Evolutionary conservation across 805 yeast species (phyloP).

Genomic region (Saturnispora sekii): DNA sequence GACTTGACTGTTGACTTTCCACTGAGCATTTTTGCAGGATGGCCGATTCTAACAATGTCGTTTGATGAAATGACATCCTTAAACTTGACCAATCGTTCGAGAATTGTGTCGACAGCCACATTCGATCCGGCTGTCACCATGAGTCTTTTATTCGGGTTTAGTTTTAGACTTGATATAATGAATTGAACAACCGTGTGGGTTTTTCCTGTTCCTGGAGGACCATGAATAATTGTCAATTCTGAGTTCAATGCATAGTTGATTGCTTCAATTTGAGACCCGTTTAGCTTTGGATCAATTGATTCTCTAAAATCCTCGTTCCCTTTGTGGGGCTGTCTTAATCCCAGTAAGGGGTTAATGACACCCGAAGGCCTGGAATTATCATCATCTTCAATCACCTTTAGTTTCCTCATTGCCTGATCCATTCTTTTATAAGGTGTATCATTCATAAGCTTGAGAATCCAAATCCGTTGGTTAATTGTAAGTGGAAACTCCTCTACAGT

Average conservation of each 20-base stretch:
- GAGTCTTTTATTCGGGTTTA: slow-evolving; percentile 33
- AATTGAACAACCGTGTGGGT: slow-evolving; percentile 80
- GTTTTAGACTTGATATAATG: slow-evolving; percentile 53
- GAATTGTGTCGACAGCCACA: slow-evolving; percentile 81
- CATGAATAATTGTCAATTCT: slow-evolving; percentile 50
- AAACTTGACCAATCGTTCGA: slow-evolving; percentile 51
- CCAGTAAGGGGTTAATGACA: slow-evolving; percentile 40
- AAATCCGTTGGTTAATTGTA: slow-evolving; percentile 28
- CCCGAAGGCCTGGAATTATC: slow-evolving; percentile 24
- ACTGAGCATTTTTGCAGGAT: slow-evolving; percentile 72
- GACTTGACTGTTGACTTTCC: neutral
- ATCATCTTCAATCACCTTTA: slow-evolving; percentile 34
- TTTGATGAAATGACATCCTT: slow-evolving; percentile 25
- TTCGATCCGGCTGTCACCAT: slow-evolving; percentile 93
- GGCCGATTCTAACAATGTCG: slow-evolving; percentile 75
- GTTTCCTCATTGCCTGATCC: slow-evolving; percentile 64
- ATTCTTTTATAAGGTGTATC: slow-evolving; percentile 68
- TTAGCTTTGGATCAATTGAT: slow-evolving; percentile 39
- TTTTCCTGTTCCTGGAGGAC: slow-evolving; percentile 80
- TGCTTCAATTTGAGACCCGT: slow-evolving; percentile 66
- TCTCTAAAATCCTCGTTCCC: neutral
- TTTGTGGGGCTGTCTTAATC: slow-evolving; percentile 26
- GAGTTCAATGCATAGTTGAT: slow-evolving; percentile 57
- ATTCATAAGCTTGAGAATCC: slow-evolving; percentile 61
- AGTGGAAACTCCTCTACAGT: neutral